A percentile compares a stretch with the other conserved stretches of the same genome.
These are phyloP conservation scores for Periconia sp. DNA, from an alignment of 2,329 filamentous ascomycete species.

Conservation along the genomic window DNA sequence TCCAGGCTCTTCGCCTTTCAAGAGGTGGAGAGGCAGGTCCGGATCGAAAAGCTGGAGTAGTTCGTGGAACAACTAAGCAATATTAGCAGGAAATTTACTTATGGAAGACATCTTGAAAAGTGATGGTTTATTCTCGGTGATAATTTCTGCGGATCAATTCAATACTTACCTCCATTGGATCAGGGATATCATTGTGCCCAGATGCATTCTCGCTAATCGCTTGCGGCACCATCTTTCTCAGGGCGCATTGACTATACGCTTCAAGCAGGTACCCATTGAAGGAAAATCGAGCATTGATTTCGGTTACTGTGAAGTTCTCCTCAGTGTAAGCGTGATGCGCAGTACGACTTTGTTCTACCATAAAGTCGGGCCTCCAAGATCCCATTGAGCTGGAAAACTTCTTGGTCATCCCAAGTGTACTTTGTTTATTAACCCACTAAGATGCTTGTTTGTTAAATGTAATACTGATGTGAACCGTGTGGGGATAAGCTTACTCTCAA, in stretches of 20 bases:
- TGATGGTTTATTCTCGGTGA: no score
- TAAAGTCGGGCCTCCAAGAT: not conserved
- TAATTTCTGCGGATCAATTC: no score
- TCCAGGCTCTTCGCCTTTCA: not conserved
- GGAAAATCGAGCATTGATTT: not conserved
- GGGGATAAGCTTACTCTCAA: not conserved
- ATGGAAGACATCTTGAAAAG: no score
- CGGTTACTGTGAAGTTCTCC: not conserved
- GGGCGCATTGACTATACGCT: not conserved
- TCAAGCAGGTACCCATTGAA: not conserved
- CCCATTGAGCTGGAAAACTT: no score
- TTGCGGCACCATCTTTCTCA: no score
- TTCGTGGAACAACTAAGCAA: not conserved
- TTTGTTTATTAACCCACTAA: not conserved
- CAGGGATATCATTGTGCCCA: no score
- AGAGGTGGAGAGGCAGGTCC: not conserved
- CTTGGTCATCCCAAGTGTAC: not conserved
- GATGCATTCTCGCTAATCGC: no score
- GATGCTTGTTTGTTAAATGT: no score
- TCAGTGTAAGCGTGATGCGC: not conserved
- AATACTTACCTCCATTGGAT: no score
- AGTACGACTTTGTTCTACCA: not conserved
- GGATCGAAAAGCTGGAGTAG: not conserved
- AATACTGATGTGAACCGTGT: no score
- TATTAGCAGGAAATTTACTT: not conserved